Evolutionary conservation across 768 basidiomycete genomes (phyloP), one percentile per base, ranked within the genome.

Genomic region (Brasilioporus rufonigricans): DNA sequence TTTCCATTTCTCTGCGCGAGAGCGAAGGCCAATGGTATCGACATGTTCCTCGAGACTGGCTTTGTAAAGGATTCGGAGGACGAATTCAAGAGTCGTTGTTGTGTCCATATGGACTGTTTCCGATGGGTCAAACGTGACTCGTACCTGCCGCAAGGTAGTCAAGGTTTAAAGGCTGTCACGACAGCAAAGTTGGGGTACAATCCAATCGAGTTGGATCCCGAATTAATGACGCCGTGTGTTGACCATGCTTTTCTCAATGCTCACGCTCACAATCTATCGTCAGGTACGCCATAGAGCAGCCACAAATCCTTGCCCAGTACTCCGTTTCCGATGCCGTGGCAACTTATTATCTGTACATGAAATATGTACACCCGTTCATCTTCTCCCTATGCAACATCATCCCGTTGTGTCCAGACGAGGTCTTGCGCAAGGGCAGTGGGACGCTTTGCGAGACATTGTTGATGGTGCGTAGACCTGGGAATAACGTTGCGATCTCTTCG

Each of bases 271-370:
- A 2, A 2, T 16, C 3, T 14, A 13, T 24, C 9, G 10, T 21
- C 56, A 98, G 96, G 32, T 98, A 99, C 73, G 97, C 97, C 0
- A 78, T 92, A 70, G 97, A 98, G 66, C 93, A 95, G 61, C 97
- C 97, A 0, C 95, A 98, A 66, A 72, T 85, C 2, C 83, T 99
- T 18, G 96, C 97, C 0, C 92, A 95, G 66, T 99, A 99, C 73
- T 98, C 97, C 62, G 97, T 99, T 26, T 99, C 97, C 70, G 97
- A 99, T 80, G 97, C 97, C 0, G 97, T 98, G 11, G 96, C 97
- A n/a, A 99, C 97, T 1, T 98, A 99, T 71, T 98, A 98, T 71
- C 81, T 99, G 33, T 98, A 99, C 75, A 99, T 98, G 97, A 99
- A 98, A 94, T 99, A 99, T 64, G 95, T 99, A 11, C 95, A 98